Evolutionary conservation across 2,329 filamentous ascomycete genomes (phyloP).

Genomic region (Myriosclerotinia scirpicola): DNA sequence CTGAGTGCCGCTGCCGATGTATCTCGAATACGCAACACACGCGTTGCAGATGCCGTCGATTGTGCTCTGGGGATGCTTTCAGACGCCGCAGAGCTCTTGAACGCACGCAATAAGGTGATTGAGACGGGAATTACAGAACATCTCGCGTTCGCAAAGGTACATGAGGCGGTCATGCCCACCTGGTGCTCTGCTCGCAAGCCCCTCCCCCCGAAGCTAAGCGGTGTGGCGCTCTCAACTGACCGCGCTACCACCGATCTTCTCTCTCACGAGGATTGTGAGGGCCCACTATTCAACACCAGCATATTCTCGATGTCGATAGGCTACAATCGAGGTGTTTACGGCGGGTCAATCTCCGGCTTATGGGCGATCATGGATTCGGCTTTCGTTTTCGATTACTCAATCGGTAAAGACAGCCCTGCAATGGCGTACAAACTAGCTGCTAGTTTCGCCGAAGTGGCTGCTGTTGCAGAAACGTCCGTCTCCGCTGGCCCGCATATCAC

Average conservation of each 20-base stretch:
- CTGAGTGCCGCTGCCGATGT: neutral
- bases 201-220: constrained; percentile 9
- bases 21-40: constrained; percentile 2
- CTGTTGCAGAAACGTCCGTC: neutral
- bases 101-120: neutral
- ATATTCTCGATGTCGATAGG: constrained; percentile 5
- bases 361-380: constrained; percentile 14
- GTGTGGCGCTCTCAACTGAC: constrained; percentile 1
- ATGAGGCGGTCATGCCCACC: neutral
- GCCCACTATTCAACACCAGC: constrained; percentile 10
- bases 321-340: constrained; percentile 1
- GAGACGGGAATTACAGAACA: neutral
- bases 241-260: neutral
- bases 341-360: neutral
- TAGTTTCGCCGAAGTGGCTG: neutral
- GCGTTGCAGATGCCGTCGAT: constrained; percentile 17
- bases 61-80: constrained; percentile 7
- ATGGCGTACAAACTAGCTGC: neutral
- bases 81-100: constrained; percentile 6
- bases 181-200: constrained; percentile 4
- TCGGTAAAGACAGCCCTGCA: neutral
- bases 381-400: constrained; percentile 10
- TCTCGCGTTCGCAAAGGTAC: neutral
- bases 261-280: neutral
- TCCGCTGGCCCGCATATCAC: constrained; percentile 9